Percentiles rank a stretch among this genome's conserved stretches.
Evolutionary conservation across 75 land plant species (phyloP).

Genomic region (Pinus taeda): DNA sequence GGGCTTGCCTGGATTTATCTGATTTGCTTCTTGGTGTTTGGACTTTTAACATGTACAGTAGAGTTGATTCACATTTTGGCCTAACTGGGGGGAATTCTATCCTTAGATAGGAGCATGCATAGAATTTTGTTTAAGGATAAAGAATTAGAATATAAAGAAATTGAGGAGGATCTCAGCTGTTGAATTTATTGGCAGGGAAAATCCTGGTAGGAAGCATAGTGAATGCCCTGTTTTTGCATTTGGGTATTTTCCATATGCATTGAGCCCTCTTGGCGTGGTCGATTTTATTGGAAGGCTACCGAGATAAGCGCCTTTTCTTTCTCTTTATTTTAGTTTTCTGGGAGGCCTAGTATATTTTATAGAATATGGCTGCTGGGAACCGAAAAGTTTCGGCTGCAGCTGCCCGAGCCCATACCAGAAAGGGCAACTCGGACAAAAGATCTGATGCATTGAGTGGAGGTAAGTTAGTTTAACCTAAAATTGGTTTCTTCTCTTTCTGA

Average conservation of each 20-base stretch:
- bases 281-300: background rate
- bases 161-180: background rate
- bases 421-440: background rate
- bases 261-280: background rate
- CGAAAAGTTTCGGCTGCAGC: slow-evolving; percentile 30
- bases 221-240: background rate
- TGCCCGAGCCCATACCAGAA: slow-evolving; percentile 35
- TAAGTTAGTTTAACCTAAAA: background rate
- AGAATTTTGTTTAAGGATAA: background rate
- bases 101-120: background rate
- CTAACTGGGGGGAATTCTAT: background rate
- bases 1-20: background rate
- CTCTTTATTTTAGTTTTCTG: too few species aligned
- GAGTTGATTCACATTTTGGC: background rate
- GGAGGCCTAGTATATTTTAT: background rate
- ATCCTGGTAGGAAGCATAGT: background rate
- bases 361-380: slow-evolving; percentile 9
- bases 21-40: background rate
- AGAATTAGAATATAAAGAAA: background rate
- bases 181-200: background rate
- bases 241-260: background rate
- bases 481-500: background rate
- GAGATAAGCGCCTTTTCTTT: background rate
- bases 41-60: background rate
- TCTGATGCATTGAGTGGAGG: background rate